Evolutionary conservation across 805 yeast genomes (phyloP), one percentile per base, ranked within the genome.

Genomic region (Yamadazyma sp.): DNA sequence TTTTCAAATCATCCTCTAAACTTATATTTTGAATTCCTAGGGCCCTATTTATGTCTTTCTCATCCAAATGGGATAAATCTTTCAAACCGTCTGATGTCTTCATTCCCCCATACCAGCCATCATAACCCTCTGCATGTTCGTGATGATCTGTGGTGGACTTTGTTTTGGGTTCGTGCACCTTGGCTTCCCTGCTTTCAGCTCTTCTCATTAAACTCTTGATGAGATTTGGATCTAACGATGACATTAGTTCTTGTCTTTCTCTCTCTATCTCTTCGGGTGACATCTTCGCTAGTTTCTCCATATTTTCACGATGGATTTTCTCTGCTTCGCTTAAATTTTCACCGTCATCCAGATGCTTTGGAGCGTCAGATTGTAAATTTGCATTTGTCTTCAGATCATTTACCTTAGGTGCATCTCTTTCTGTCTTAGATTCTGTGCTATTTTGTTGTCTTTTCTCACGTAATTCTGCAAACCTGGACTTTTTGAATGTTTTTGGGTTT

Each of bases 241-340:
- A 69, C 34, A 86, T 44, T 23, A 89, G 58, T 48, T 86, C 95
- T 43, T 75, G 73, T 43, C 76, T 70, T 45, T 86, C 91, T 30
- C 65, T 58, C 22, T 70, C 64, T 23, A 86, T 72, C 50, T 88
- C 87, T 12, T 75, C 81, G 2, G 67, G 70, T 2, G 81, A 64
- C 89, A 88, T 81, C 10, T 60, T 55, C 23, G 76, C 62, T 36
- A 89, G 54, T 26, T 70, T 65, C 24, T 78, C 75, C 42, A 84
- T 56, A 55, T 87, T 89, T 50, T 88, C 95, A 37, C 73, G 54
- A 53, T 86, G 91, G 15, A 88, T 86, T 51, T 76, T 72, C 44
- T 83, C 89, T 0, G 82, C 76, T 47, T 85, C 94, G 13, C 36
- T 0, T 81, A 60, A 9, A 5, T 18, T 13, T n/a, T n/a, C 8